These are phyloP conservation scores for Daldinia concentrica DNA, from an alignment of 495 filamentous ascomycete genomes.

Conservation along the genomic window DNA sequence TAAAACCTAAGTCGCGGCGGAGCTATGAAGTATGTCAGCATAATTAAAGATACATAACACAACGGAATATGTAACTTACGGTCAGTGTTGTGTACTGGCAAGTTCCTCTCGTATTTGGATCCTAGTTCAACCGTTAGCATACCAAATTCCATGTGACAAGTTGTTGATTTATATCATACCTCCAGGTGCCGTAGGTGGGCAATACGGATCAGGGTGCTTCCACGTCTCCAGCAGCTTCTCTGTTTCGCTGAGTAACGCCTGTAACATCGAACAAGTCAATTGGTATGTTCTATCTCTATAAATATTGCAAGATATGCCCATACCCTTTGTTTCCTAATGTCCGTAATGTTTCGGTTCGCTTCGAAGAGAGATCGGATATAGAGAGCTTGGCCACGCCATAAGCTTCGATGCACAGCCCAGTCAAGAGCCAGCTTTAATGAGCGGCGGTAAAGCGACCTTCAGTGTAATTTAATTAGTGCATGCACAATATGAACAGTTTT, in stretches of 20 bases:
- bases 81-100: slow-evolving; percentile 79
- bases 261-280: slow-evolving; percentile 9
- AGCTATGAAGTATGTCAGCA: slow-evolving; percentile 42
- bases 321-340: slow-evolving; percentile 90
- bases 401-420: slow-evolving; percentile 88
- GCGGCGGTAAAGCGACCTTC: slow-evolving; percentile 90
- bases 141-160: slow-evolving; percentile 22
- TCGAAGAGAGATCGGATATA: slow-evolving; percentile 97
- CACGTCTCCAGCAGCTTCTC: slow-evolving; percentile 88
- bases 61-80: slow-evolving; percentile 68
- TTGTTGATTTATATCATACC: too few species aligned
- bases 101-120: slow-evolving; percentile 95
- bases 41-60: slow-evolving; percentile 27
- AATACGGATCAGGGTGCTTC: slow-evolving; percentile 97
- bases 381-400: slow-evolving; percentile 94
- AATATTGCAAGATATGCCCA: slow-evolving; percentile 19
- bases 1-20: slow-evolving; percentile 58
- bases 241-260: slow-evolving; percentile 86
- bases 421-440: slow-evolving; percentile 91
- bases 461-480: slow-evolving; percentile 27
- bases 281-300: not conserved
- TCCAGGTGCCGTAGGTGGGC: slow-evolving; percentile 88
- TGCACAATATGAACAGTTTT: not conserved
- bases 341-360: slow-evolving; percentile 84
- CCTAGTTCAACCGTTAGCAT: slow-evolving; percentile 61